These are phyloP conservation scores for Salix dunnii DNA, from an alignment of 345 rosid genomes.

Conservation along the genomic window DNA sequence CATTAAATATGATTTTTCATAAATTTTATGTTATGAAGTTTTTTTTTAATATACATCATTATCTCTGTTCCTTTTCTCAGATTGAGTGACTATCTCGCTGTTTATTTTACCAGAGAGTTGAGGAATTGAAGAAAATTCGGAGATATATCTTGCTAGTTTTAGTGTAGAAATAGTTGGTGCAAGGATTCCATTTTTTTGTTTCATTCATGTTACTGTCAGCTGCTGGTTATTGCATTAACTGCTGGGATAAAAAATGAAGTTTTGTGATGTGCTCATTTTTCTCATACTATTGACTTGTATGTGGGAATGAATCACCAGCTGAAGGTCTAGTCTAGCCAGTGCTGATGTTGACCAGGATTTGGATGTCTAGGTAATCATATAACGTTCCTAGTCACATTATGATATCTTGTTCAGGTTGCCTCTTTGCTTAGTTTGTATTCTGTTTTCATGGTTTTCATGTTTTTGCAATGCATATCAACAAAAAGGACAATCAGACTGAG, in stretches of 20 bases:
- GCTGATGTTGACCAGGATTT: conserved; percentile 35
- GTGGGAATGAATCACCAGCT: conserved; percentile 34
- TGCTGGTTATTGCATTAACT: background rate
- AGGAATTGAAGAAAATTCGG: background rate
- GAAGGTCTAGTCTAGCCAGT: conserved; percentile 18
- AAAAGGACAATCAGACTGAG: conserved; percentile 49
- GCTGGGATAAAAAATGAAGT: background rate
- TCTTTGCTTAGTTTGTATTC: conserved; percentile 10
- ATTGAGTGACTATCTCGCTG: background rate
- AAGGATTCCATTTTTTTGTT: background rate
- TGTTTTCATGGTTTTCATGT: conserved; percentile 14
- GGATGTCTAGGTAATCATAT: conserved; percentile 48
- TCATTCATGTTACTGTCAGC: background rate
- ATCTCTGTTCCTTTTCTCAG: background rate
- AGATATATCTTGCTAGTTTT: background rate
- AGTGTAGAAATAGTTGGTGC: background rate
- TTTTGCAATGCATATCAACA: conserved; percentile 41
- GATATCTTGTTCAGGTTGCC: background rate
- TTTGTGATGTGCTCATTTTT: background rate
- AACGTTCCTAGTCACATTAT: background rate
- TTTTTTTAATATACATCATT: background rate
- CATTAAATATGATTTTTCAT: background rate
- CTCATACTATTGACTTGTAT: conserved; percentile 15
- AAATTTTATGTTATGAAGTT: background rate
- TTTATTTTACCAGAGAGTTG: background rate